Evolutionary conservation across 2,329 filamentous ascomycete genomes (phyloP), one percentile per base, ranked within the genome.

Genomic region (Fusarium devonianum): DNA sequence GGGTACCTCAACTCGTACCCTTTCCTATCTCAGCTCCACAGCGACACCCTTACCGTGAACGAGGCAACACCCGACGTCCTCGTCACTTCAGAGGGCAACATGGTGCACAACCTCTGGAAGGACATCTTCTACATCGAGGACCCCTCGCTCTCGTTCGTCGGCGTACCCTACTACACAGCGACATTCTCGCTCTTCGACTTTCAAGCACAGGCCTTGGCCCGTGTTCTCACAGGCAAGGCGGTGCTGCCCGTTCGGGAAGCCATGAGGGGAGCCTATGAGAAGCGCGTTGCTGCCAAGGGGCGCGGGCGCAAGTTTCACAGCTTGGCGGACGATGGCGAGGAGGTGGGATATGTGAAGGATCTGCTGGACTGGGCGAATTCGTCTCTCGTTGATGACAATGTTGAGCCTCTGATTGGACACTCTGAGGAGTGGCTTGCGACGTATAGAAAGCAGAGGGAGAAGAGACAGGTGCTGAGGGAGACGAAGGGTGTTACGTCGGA

Each of bases 71-170:
- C 82, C 0, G 71, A 66, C 0, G 68, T 83, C 0, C 71, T 90
- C 0, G 80, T 90, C 4, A 89, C 82, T 0, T 68, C 75, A 0
- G 83, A 88, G 33, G 86, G 86, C 2, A 77, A 76, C 10, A 81
- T 84, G 65, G 73, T 78, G 4, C 86, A 89, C 61, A 89, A 89
- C 56, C 72, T 89, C 2, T 83, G 89, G 72, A 83, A 83, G 49
- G 86, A 90, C 64, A 84, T 89, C 11, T 89, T 87, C 64, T 89
- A 88, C 68, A 88, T 88, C 32, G 78, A 78, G 0, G 85, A 89
- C 51, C 84, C 86, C 0, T 81, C 82, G 0, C 71, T 89, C 1
- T 72, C 76, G 0, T 89, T 89, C 54, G 73, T 89, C 13, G 86
- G 86, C 0, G 80, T 86, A 0, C 85, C 84, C 0, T 88, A 84